Percentiles rank a stretch among this genome's conserved stretches.
These are phyloP conservation scores for Ogataea polymorpha DNA, from an alignment of 805 yeast genomes.

Conservation along the genomic window DNA sequence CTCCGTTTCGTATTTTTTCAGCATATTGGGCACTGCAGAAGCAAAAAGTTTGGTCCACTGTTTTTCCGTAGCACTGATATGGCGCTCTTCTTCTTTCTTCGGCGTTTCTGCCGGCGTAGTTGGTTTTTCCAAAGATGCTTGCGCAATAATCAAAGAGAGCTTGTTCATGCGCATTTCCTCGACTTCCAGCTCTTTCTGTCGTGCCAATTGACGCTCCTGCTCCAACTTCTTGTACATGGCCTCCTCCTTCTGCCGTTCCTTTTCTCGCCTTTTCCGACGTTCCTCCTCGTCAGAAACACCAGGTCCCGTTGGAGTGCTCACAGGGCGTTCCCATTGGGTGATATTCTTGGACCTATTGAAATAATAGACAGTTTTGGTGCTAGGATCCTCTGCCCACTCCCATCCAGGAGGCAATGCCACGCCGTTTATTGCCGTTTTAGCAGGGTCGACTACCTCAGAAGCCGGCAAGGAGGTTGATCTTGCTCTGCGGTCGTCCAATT, in stretches of 20 bases:
- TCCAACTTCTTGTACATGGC: slow-evolving; percentile 30
- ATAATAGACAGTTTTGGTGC: slow-evolving; percentile 47
- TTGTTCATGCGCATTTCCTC: slow-evolving; percentile 26
- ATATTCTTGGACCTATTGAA: slow-evolving; percentile 46
- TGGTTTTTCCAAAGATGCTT: slow-evolving; percentile 30
- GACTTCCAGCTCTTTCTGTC: slow-evolving; percentile 24
- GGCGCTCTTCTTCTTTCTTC: slow-evolving; percentile 23
- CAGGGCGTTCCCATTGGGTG: slow-evolving; percentile 64
- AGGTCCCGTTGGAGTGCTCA: slow-evolving; percentile 21
- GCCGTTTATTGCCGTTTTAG: slow-evolving; percentile 26
- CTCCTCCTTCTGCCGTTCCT: slow-evolving; percentile 29
- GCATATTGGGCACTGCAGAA: slow-evolving; percentile 69
- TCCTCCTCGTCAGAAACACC: slow-evolving; percentile 21
- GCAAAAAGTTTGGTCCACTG: slow-evolving; percentile 59
- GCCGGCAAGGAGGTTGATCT: slow-evolving; percentile 9
- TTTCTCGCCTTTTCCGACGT: slow-evolving; percentile 13
- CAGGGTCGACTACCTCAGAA: slow-evolving; percentile 2
- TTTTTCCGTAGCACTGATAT: slow-evolving; percentile 11
- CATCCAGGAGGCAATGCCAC: slow-evolving; percentile 58
- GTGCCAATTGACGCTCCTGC: slow-evolving; percentile 35
- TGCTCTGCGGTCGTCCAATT: slow-evolving; percentile 26
- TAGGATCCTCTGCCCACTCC: slow-evolving; percentile 53
- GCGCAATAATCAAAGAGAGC: slow-evolving; percentile 29
- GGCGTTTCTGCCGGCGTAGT: slow-evolving; percentile 33
- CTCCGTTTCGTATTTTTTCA: slow-evolving; percentile 61